These are phyloP conservation scores for Populus simonii DNA, from an alignment of 345 rosid genomes.

Conservation along the genomic window DNA sequence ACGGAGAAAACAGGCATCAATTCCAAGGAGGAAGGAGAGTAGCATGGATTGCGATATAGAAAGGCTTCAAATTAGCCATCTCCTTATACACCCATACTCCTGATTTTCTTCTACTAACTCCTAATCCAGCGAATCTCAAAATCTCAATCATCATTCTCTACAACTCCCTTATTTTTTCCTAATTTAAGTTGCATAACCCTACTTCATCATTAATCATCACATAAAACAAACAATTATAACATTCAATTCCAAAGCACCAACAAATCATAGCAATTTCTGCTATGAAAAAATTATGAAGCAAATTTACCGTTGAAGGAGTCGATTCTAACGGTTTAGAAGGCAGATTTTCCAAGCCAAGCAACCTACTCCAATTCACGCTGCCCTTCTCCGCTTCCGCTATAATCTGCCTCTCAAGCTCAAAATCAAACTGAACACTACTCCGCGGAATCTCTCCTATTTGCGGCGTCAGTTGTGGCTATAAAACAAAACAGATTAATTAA, in stretches of 20 bases:
- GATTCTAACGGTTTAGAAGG: slow-evolving; percentile 50
- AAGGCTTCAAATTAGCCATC: neutral
- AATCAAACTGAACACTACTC: slow-evolving; percentile 76
- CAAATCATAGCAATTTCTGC: neutral
- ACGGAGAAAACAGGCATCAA: neutral
- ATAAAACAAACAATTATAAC: neutral
- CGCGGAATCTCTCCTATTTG: slow-evolving; percentile 64
- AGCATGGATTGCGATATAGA: neutral
- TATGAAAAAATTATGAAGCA: neutral
- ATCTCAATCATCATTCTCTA: neutral
- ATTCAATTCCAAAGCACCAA: neutral
- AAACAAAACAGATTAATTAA: neutral
- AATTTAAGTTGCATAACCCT: neutral
- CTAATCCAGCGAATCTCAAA: neutral
- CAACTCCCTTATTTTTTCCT: neutral
- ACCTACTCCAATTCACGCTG: slow-evolving; percentile 65
- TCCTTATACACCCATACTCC: neutral
- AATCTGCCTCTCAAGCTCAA: slow-evolving; percentile 64
- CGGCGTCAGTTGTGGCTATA: slow-evolving; percentile 66
- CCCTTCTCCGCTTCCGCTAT: slow-evolving; percentile 73
- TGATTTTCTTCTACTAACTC: neutral
- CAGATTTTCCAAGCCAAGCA: slow-evolving; percentile 59
- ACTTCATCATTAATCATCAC: neutral
- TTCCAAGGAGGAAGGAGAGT: neutral
- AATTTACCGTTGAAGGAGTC: slow-evolving; percentile 45